These are phyloP conservation scores for Leccinum truebloodii DNA, from an alignment of 768 basidiomycete genomes.

Conservation along the genomic window DNA sequence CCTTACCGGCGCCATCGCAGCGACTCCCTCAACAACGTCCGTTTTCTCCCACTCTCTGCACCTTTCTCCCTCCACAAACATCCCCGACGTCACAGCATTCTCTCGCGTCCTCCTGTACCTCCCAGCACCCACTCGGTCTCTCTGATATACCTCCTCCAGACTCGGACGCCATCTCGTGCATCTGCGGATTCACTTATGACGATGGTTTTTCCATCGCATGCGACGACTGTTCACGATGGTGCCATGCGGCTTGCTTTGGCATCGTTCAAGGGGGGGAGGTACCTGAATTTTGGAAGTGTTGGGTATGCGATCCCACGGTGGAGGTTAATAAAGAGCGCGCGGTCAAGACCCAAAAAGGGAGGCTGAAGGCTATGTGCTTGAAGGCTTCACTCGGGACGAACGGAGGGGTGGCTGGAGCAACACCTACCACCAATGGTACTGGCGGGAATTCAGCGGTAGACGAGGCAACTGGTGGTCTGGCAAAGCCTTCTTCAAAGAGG, in stretches of 20 bases:
- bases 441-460: constrained; percentile 17
- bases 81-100: constrained; percentile 15
- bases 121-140: constrained; percentile 19
- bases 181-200: constrained; percentile 72
- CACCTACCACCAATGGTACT: constrained; percentile 20
- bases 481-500: constrained; percentile 32
- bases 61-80: constrained; percentile 16
- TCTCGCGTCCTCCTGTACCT: constrained; percentile 23
- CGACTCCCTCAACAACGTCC: constrained; percentile 17
- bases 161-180: constrained; percentile 63
- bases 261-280: constrained; percentile 54
- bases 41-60: constrained; percentile 20
- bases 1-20: constrained; percentile 14
- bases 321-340: constrained; percentile 51
- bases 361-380: constrained; percentile 34
- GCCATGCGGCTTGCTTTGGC: constrained; percentile 78
- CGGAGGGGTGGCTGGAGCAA: constrained; percentile 18
- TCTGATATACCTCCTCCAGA: constrained; percentile 29
- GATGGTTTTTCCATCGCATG: constrained; percentile 88
- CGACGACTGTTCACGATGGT: constrained; percentile 81
- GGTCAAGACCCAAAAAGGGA: constrained; percentile 44
- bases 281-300: constrained; percentile 79
- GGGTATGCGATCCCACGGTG: constrained; percentile 55
- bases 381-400: constrained; percentile 30
- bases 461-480: constrained; percentile 16